Conservation (phyloP, 441 rosid species). For the Arabidopsis hybrid region DNA sequence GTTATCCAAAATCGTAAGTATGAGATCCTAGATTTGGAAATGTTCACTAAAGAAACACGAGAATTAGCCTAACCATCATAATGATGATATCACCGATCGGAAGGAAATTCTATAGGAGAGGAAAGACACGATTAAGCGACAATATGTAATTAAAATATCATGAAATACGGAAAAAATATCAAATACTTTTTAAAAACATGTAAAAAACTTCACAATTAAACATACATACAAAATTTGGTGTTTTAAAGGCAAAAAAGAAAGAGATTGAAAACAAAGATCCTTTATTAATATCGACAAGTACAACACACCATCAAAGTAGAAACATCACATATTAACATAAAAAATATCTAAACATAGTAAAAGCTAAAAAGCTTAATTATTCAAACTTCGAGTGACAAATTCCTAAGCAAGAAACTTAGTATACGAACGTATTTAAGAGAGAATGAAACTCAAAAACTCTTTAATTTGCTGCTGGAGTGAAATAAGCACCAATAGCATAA, state of each 20-base stretch:
- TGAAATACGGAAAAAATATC: too few species aligned
- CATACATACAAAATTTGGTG: background rate
- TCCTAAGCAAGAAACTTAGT: background rate
- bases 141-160: too few species aligned
- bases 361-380: background rate
- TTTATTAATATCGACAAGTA: background rate
- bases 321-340: background rate
- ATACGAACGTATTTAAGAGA: background rate
- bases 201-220: background rate
- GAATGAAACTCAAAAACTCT: background rate
- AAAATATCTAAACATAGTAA: background rate
- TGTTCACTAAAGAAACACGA: too few species aligned
- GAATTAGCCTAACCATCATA: too few species aligned
- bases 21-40: too few species aligned
- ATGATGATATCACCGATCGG: too few species aligned
- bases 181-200: background rate
- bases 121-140: too few species aligned
- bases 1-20: too few species aligned
- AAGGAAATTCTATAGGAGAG: too few species aligned
- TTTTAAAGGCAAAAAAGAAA: background rate
- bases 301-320: background rate
- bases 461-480: background rate
- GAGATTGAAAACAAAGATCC: background rate
- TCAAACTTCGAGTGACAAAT: background rate
- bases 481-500: conserved; percentile 9